Percentiles rank a stretch among this genome's conserved stretches.
Evolutionary conservation across 2,329 filamentous ascomycete genomes (phyloP).

Genomic region (Trichoderma harzianum): DNA sequence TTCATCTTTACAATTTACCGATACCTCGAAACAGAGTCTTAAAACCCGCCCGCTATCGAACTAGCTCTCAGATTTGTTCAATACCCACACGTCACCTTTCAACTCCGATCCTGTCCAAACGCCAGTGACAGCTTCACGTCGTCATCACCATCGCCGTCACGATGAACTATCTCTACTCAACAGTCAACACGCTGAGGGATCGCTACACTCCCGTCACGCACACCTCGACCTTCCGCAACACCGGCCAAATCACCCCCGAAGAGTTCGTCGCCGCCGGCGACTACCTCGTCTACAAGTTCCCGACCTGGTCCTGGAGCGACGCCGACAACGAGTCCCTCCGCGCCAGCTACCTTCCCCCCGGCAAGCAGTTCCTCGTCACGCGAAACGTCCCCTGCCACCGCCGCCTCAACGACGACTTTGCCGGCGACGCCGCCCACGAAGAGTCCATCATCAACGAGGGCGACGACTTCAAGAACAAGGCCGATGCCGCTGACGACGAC

Average conservation of each 20-base stretch:
- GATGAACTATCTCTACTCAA: constrained; percentile 95
- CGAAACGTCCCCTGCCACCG: constrained; percentile 92
- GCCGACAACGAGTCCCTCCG: constrained; percentile 78
- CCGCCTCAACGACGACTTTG: constrained; percentile 88
- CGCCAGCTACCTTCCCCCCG: constrained; percentile 74
- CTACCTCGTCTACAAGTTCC: constrained; percentile 98
- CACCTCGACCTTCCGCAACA: constrained; percentile 88
- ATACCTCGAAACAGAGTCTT: neutral
- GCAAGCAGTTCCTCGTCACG: constrained; percentile 94
- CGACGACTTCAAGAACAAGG: constrained; percentile 54
- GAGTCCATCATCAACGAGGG: constrained; percentile 83
- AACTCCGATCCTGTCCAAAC: neutral
- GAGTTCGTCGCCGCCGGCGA: constrained; percentile 95
- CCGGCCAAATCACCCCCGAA: constrained; percentile 93
- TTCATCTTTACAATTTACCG: neutral
- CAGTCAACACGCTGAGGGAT: constrained; percentile 87
- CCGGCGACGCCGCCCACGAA: constrained; percentile 79
- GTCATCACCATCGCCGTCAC: neutral
- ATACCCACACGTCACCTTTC: neutral
- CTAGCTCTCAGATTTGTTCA: neutral
- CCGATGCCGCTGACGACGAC: constrained; percentile 62
- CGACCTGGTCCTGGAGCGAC: constrained; percentile 94
- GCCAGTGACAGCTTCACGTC: neutral
- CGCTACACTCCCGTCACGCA: constrained; percentile 84
- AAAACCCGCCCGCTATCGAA: neutral